phyloP scores from a whole-genome alignment of 257 asterid genomes.

The Nicotiana obtusifolia region DNA sequence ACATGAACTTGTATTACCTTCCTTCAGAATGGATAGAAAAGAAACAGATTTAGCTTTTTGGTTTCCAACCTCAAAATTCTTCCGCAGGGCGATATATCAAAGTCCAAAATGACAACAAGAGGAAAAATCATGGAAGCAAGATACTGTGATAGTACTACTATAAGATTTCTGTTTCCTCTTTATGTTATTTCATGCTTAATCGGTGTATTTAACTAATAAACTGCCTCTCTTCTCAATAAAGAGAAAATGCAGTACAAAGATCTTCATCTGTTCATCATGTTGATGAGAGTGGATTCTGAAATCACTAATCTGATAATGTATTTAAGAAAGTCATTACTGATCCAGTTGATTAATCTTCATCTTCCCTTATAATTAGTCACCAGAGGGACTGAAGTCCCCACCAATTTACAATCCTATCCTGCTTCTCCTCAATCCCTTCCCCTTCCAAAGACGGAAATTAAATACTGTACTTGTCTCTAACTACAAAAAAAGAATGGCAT shows the following conservation, averaged over 20 bases:
- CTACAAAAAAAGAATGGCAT: too few relatives aligned
- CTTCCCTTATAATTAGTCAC: background rate
- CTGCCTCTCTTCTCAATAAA: background rate
- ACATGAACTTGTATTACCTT: background rate
- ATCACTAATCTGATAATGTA: background rate
- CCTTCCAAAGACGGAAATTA: too few relatives aligned
- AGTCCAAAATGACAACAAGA: background rate
- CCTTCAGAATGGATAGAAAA: background rate
- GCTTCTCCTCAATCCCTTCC: background rate
- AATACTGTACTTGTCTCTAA: too few relatives aligned
- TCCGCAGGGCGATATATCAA: background rate
- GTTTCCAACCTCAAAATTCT: background rate
- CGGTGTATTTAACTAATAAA: background rate
- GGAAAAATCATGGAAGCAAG: background rate
- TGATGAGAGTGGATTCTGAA: background rate
- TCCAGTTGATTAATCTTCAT: background rate
- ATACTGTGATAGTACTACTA: background rate
- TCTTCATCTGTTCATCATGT: too few relatives aligned
- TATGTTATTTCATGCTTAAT: background rate
- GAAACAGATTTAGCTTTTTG: background rate
- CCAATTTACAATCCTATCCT: background rate
- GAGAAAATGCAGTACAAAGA: background rate
- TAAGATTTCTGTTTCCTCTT: background rate
- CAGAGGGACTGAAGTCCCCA: background rate
- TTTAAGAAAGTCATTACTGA: background rate